Evolutionary conservation across 805 yeast genomes (phyloP).

Genomic region (Zygosaccharomyces bisporus): DNA sequence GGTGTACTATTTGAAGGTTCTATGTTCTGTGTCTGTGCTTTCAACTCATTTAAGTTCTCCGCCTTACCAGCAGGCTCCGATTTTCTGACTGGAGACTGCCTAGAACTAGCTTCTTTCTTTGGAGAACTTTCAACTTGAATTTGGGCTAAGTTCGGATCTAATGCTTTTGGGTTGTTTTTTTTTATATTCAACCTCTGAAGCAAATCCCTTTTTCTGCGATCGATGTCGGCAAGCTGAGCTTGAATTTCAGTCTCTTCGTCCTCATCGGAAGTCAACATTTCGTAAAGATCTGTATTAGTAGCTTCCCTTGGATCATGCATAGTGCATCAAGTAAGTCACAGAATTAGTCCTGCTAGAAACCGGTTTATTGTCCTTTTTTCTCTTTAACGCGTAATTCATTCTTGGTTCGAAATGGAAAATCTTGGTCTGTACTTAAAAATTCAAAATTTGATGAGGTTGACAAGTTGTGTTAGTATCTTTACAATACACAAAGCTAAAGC

Average conservation of each 20-base stretch:
- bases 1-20: slow-evolving; percentile 22
- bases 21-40: slow-evolving; percentile 3
- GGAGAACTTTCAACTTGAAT: slow-evolving; percentile 32
- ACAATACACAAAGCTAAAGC: neutral
- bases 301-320: slow-evolving; percentile 34
- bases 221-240: slow-evolving; percentile 26
- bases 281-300: slow-evolving; percentile 19
- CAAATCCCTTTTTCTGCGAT: slow-evolving; percentile 27
- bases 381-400: neutral
- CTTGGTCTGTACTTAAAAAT: neutral
- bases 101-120: slow-evolving; percentile 12
- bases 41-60: slow-evolving; percentile 18
- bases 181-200: slow-evolving; percentile 23
- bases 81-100: slow-evolving; percentile 1
- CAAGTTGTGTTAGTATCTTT: too few relatives aligned
- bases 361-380: too few relatives aligned
- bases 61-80: slow-evolving; percentile 2
- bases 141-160: slow-evolving; percentile 27
- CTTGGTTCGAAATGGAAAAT: neutral
- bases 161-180: slow-evolving; percentile 13
- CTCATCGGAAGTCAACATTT: slow-evolving; percentile 23
- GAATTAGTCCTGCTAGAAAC: neutral
- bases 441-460: too few relatives aligned
- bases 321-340: neutral
- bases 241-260: slow-evolving; percentile 23